Evolutionary conservation across 164 flowering plant species (phyloP).

Genomic region (Aristolochia contorta): DNA sequence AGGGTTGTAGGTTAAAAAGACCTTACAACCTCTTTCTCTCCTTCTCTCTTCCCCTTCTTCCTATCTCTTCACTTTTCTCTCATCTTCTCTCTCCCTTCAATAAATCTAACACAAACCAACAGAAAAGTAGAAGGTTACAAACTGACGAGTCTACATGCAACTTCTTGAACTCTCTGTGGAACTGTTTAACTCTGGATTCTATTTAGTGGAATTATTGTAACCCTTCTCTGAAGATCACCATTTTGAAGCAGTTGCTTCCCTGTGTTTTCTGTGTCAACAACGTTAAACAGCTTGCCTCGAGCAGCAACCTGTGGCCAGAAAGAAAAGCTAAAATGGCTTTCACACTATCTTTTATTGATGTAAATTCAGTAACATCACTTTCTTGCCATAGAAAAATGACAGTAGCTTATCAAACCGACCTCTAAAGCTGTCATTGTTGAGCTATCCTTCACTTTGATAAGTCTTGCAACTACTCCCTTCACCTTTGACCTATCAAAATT

Average conservation of each 20-base stretch:
- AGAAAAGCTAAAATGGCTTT: not conserved
- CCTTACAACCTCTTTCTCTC: no score
- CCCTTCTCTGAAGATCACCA: slow-evolving; percentile 80
- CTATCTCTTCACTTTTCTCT: no score
- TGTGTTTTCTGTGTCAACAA: slow-evolving; percentile 89
- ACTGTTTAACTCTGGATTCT: slow-evolving; percentile 63
- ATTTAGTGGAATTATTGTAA: slow-evolving; percentile 87
- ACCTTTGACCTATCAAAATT: slow-evolving; percentile 88
- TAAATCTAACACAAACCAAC: no score
- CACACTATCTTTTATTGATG: not conserved
- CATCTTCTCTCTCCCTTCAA: no score
- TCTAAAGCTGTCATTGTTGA: slow-evolving; percentile 82
- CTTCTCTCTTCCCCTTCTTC: no score
- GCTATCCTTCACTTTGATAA: slow-evolving; percentile 81
- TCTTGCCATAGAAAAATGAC: not conserved
- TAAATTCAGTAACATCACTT: not conserved
- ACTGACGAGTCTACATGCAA: slow-evolving; percentile 71
- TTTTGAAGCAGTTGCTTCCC: slow-evolving; percentile 82
- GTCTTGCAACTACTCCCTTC: slow-evolving; percentile 94
- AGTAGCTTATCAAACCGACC: slow-evolving; percentile 25
- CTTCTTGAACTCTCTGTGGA: slow-evolving; percentile 47
- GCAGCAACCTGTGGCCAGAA: slow-evolving; percentile 69
- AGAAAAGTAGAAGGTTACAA: not conserved
- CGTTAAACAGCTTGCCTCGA: slow-evolving; percentile 85
- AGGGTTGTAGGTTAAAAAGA: no score